phyloP scores from a whole-genome alignment of 2,329 filamentous ascomycete genomes.

The Colletotrichum costaricense region DNA sequence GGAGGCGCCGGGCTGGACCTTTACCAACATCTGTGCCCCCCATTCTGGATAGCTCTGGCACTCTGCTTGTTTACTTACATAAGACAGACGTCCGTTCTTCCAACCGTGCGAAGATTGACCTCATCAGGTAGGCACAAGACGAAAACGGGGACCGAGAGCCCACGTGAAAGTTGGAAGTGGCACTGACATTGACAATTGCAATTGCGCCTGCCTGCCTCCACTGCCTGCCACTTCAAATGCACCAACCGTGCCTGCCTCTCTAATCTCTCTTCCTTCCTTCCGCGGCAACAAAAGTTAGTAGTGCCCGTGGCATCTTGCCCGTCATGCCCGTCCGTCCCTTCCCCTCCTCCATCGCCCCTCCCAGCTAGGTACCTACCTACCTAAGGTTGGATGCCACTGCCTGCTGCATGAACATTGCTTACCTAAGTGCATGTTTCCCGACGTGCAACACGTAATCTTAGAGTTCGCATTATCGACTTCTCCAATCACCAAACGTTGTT shows the following conservation, averaged over 20 bases:
- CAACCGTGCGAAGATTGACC: no score
- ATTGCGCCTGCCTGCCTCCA: background rate
- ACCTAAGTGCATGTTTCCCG: conserved; percentile 10
- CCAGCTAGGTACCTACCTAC: background rate
- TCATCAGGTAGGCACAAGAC: background rate
- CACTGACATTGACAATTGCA: background rate
- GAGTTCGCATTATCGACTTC: conserved; percentile 22
- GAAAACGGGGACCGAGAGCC: background rate
- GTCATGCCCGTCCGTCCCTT: background rate
- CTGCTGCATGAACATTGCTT: conserved; percentile 11
- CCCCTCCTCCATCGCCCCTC: background rate
- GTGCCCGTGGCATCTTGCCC: no score
- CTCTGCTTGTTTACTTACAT: background rate
- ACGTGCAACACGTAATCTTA: conserved; percentile 8
- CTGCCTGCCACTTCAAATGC: background rate
- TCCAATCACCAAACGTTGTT: no score
- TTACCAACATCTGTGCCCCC: background rate
- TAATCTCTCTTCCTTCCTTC: no score
- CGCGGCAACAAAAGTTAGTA: background rate
- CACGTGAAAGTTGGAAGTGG: background rate
- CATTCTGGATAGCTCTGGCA: background rate
- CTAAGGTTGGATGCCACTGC: background rate
- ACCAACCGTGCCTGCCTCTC: background rate
- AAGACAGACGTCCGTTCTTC: background rate
- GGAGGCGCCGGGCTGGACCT: background rate